These are phyloP conservation scores for Lichenothelia convexa DNA, from an alignment of 495 filamentous ascomycete genomes.

Conservation along the genomic window DNA sequence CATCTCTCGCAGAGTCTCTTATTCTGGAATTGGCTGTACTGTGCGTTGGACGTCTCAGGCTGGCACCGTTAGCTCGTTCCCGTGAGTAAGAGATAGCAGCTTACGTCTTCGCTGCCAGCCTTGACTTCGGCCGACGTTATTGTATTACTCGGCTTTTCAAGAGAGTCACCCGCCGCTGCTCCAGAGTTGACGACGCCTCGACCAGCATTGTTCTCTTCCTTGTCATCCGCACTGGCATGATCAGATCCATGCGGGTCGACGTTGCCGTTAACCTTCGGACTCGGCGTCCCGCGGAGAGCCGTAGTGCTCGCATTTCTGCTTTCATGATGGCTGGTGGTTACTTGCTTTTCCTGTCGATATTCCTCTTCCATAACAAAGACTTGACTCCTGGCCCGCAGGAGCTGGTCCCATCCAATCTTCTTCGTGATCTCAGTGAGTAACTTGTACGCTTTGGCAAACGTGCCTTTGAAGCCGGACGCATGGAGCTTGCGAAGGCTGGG, in stretches of 20 bases:
- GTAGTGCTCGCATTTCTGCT: conserved; percentile 59
- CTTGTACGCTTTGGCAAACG: conserved; percentile 85
- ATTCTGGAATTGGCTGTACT: conserved; percentile 64
- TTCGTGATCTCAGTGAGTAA: conserved; percentile 85
- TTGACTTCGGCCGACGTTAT: neutral
- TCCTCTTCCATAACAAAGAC: conserved; percentile 99
- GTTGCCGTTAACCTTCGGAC: conserved; percentile 43
- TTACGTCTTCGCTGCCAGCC: no score
- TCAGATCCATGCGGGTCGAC: no score
- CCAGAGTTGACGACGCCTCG: neutral
- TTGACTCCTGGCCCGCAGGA: conserved; percentile 79
- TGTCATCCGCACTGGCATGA: conserved; percentile 20
- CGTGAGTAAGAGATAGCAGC: no score
- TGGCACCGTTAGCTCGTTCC: conserved; percentile 44
- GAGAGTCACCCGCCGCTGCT: no score
- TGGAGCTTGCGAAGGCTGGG: conserved; percentile 72
- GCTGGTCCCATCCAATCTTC: conserved; percentile 93
- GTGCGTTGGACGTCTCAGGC: conserved; percentile 26
- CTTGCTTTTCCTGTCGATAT: conserved; percentile 78
- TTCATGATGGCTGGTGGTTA: conserved; percentile 23
- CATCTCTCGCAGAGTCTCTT: conserved; percentile 94
- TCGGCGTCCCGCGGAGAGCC: conserved; percentile 47
- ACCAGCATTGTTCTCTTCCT: conserved; percentile 17
- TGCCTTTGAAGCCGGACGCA: conserved; percentile 76
- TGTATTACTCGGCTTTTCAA: conserved; percentile 34